Evolutionary conservation across 202 grass and related monocot genomes (phyloP), one percentile per base, ranked within the genome.

Genomic region (Hordeum pubiflorum): DNA sequence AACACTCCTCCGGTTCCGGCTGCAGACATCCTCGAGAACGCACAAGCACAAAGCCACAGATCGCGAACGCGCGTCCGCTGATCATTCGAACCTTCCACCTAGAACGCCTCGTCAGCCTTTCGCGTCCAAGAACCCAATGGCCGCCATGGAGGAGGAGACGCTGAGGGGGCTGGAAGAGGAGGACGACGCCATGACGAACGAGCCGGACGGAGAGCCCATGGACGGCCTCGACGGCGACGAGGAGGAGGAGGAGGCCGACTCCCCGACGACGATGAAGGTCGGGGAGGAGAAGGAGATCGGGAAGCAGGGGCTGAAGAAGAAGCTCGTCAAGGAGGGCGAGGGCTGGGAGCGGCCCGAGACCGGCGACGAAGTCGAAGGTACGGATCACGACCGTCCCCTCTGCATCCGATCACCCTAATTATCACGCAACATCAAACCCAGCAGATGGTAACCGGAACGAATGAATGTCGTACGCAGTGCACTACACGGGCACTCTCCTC

Each of bases 291-390:
- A 83, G 79, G 93, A 89, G 86, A 86, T 93, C 61, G 93, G 93
- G 58, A 93, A 87, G 69, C 58, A 87, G 85, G 93, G 90, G 6
- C 83, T 97, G 3, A 87, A 71, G 86, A 97, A 97, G 83, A 87
- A 69, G 78, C 81, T 97, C 34, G n/a, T 93, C 34, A 93, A 79
- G 82, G 88, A 93, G 21, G 93, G 93, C 4, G 83, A 91, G 62
- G 83, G 93, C 0, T 93, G 88, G 90, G 90, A 91, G 1, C 82
- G 46, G 50, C 93, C 93, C 20, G 93, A 93, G 43, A 56, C 75
- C 43, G 93, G 93, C 61, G 90, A 93, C 79, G 93, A 97, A 83
- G 93, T 93, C 27, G 78, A 97, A 93, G 93, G 93, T 92, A 72
- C 0, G 0, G 10, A 69, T 69, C 14, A 17, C 34, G 17, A 20